Evolutionary conservation across 495 filamentous ascomycete species (phyloP).

Genomic region (Penicillium crystallinum): DNA sequence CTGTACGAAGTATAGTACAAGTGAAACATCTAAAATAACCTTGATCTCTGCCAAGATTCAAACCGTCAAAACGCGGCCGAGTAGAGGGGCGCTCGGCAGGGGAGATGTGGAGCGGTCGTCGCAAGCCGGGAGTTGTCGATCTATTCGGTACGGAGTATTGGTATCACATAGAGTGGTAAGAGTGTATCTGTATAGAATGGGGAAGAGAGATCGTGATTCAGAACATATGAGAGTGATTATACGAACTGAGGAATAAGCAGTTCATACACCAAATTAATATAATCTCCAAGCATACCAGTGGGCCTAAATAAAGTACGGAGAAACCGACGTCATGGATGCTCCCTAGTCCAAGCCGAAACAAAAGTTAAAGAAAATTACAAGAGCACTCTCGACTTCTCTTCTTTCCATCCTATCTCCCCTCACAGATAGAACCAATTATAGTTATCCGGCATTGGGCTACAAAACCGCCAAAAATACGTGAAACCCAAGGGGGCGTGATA

Average conservation of each 20-base stretch:
- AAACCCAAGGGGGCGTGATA: conserved; percentile 10
- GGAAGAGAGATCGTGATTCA: neutral
- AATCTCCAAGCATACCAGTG: neutral
- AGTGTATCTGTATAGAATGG: neutral
- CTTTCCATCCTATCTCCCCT: neutral
- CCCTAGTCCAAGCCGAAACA: neutral
- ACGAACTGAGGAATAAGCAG: too few species aligned
- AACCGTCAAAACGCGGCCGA: conserved; percentile 4
- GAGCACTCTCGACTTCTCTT: neutral
- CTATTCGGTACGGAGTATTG: neutral
- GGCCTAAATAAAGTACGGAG: conserved; percentile 11
- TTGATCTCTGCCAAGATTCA: conserved; percentile 9
- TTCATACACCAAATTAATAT: too few species aligned
- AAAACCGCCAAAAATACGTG: conserved; percentile 12
- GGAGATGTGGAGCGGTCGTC: conserved; percentile 23
- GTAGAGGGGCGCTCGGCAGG: conserved; percentile 14
- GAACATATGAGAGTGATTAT: too few species aligned
- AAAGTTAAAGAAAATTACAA: neutral
- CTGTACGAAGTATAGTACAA: neutral
- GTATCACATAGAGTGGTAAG: neutral
- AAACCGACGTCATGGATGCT: neutral
- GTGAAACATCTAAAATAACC: neutral
- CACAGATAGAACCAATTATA: conserved; percentile 5
- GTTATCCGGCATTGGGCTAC: neutral
- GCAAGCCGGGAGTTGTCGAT: conserved; percentile 14